Base-by-base conservation (phyloP, 306 rosid genomes). In the Medicago arabica region DNA sequence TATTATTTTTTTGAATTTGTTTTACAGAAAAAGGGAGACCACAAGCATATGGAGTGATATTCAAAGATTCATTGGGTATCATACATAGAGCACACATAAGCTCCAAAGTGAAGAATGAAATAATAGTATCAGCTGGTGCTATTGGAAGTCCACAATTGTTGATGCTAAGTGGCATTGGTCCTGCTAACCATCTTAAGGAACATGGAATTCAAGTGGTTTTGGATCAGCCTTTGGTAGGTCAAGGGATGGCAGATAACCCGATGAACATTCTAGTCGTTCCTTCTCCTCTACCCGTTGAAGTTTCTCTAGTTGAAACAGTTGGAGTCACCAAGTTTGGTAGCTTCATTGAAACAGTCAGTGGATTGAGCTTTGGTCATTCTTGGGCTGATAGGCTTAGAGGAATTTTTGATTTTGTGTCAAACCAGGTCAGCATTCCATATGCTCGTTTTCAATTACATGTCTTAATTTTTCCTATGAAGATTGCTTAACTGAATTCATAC, bases 201-300 rank as follows among this genome's bases (percentile, higher is more conserved):
- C 97, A 86, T 50, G 72, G 86, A 5, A 86, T 89, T 64, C 5
- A 76, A 66, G 81, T 89, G 38, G 78, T 89, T n/a, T 36, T 84
- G 84, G 76, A 90, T 72, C 87, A 85, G 19, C 91, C 97, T 1
- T 51, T 87, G 67, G 91, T 93, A 34, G 97, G 95, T 4, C 87
- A 87, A 62, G 92, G 92, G 36, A 84, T 88, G 96, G 90, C 96
- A 12, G 96, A 92, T 81, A 90, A 90, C 19, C 96, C 97, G 66
- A 80, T 89, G 93, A 93, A 90, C 23, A 11, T 66, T 25, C 66
- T 89, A 15, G 36, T 82, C 9, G 81, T 90, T 25, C 97, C 95
- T 8, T 90, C 98, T 5, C 97, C 97, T 18, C 1, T 59, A 12
- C 97, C 93, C 16, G 95, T 89, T 67, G 98, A 89, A 72, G 83